A percentile compares a stretch with the other conserved stretches of the same genome.
Evolutionary conservation across 2,329 filamentous ascomycete genomes (phyloP).

Genomic region (Polytolypa hystricis): DNA sequence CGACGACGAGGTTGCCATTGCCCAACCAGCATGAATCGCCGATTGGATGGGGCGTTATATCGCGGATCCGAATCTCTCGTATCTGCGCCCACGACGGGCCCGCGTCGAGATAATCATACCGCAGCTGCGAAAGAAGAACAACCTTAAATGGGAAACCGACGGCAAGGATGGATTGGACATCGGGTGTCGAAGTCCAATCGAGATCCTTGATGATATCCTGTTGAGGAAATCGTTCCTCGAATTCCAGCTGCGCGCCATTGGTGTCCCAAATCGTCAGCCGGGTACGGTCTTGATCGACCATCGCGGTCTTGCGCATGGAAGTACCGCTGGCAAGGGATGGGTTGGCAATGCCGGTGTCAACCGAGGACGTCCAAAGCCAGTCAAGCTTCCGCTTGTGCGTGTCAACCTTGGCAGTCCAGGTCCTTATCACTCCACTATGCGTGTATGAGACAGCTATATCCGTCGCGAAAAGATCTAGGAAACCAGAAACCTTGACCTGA

Average conservation of each 20-base stretch:
- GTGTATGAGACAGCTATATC: slow-evolving; percentile 84
- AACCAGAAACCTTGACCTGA: slow-evolving; percentile 58
- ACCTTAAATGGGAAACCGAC: slow-evolving; percentile 88
- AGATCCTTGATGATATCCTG: slow-evolving; percentile 72
- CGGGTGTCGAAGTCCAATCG: slow-evolving; percentile 87
- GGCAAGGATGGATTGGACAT: slow-evolving; percentile 76
- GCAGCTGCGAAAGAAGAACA: slow-evolving; percentile 70
- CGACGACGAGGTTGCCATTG: slow-evolving; percentile 74
- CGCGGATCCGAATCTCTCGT: slow-evolving; percentile 67
- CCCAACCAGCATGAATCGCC: slow-evolving; percentile 88
- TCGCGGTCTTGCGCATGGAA: slow-evolving; percentile 72
- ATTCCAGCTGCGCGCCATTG: slow-evolving; percentile 68
- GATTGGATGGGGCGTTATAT: slow-evolving; percentile 78
- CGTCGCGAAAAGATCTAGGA: slow-evolving; percentile 73
- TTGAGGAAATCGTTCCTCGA: slow-evolving; percentile 60
- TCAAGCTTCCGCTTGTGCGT: slow-evolving; percentile 50
- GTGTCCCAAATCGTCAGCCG: slow-evolving; percentile 87
- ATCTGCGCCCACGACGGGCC: slow-evolving; percentile 84
- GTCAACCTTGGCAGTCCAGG: slow-evolving; percentile 74
- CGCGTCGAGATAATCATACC: slow-evolving; percentile 82
- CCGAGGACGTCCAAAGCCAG: slow-evolving; percentile 71
- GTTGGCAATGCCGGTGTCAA: slow-evolving; percentile 64
- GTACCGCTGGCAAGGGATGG: slow-evolving; percentile 75
- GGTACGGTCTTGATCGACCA: slow-evolving; percentile 63
- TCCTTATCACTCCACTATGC: slow-evolving; percentile 59